These are phyloP conservation scores for Plenodomus biglobosus DNA, from an alignment of 2,329 filamentous ascomycete genomes.

Conservation along the genomic window DNA sequence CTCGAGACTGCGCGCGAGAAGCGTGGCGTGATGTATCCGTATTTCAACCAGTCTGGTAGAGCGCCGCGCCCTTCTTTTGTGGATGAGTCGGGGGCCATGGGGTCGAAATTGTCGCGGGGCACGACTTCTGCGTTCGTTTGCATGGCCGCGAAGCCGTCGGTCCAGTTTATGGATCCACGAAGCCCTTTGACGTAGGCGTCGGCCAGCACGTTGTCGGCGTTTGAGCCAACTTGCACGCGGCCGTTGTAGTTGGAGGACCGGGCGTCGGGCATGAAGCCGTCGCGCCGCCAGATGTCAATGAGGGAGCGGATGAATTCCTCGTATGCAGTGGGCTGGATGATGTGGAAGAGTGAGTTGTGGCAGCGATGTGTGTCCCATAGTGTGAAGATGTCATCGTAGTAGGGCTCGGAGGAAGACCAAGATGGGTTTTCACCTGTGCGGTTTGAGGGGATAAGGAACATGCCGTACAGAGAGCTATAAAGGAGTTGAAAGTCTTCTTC, in stretches of 20 bases:
- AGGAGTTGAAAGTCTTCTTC: conserved; percentile 60
- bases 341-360: conserved; percentile 64
- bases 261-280: conserved; percentile 66
- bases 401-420: conserved; percentile 66
- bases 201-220: conserved; percentile 70
- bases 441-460: conserved; percentile 69
- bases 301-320: conserved; percentile 67
- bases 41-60: conserved; percentile 66
- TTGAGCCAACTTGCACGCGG: conserved; percentile 68
- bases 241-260: conserved; percentile 71
- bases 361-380: conserved; percentile 68
- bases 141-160: conserved; percentile 56
- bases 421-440: conserved; percentile 70
- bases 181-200: conserved; percentile 73
- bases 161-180: conserved; percentile 64
- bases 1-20: conserved; percentile 64
- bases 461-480: conserved; percentile 70
- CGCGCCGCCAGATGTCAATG: conserved; percentile 67
- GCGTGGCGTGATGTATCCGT: conserved; percentile 65
- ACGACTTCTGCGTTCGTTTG: conserved; percentile 66
- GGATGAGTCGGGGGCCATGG: conserved; percentile 58
- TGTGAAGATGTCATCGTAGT: conserved; percentile 72
- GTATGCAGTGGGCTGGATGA: conserved; percentile 64
- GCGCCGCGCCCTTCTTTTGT: conserved; percentile 70
- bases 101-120: conserved; percentile 61